Evolutionary conservation across 805 yeast species (phyloP).

Genomic region (Ogataea methylovora): DNA sequence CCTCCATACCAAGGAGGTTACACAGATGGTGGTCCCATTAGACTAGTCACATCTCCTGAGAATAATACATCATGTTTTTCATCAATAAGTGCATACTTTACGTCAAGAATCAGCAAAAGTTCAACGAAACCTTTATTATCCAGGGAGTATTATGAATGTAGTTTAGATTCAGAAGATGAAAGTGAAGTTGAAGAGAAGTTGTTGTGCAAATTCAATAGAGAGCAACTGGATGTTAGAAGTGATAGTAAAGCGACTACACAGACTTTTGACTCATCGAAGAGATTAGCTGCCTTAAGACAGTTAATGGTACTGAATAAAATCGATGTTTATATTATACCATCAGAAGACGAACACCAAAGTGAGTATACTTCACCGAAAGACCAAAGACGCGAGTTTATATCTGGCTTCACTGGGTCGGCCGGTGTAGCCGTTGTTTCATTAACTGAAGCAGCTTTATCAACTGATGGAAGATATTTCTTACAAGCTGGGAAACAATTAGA

Average conservation of each 20-base stretch:
- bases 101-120: not conserved
- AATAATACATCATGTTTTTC: not conserved
- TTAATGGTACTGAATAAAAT: conserved; percentile 38
- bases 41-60: not conserved
- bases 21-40: conserved; percentile 1
- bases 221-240: not conserved
- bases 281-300: conserved; percentile 31
- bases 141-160: not conserved
- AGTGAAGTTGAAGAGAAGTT: not conserved
- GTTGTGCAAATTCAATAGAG: not conserved
- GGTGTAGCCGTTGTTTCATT: conserved; percentile 82
- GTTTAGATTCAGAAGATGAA: not conserved
- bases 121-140: not conserved
- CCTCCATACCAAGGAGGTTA: too few species aligned
- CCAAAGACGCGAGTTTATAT: conserved; percentile 72
- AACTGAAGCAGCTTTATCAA: conserved; percentile 67
- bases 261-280: conserved; percentile 24
- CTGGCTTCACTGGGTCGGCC: conserved; percentile 90
- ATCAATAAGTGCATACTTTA: not conserved
- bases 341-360: conserved; percentile 91
- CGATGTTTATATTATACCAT: conserved; percentile 49
- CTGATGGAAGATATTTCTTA: conserved; percentile 91
- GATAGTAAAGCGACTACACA: not conserved
- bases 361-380: conserved; percentile 83
- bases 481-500: conserved; percentile 87